These are phyloP conservation scores for Metschnikowia hibisci DNA, from an alignment of 805 yeast genomes.

Conservation along the genomic window DNA sequence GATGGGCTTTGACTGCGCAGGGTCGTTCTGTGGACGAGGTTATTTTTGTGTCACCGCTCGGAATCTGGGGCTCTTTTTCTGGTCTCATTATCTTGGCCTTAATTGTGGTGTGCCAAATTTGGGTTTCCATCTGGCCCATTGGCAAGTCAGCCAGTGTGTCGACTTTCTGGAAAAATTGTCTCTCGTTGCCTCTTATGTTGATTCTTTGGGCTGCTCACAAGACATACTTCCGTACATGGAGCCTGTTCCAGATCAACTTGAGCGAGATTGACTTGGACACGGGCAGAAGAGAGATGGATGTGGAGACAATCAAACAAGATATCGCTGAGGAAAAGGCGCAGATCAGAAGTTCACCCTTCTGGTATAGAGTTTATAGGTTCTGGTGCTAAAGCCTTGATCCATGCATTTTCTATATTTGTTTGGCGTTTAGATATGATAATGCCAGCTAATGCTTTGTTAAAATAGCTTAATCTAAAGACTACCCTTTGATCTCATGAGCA, in stretches of 20 bases:
- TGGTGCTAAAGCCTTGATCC: constrained; percentile 23
- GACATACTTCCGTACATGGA: constrained; percentile 29
- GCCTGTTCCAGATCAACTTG: constrained; percentile 34
- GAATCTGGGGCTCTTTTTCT: constrained; percentile 35
- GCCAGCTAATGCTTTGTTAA: too few relatives aligned
- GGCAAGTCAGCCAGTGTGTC: constrained; percentile 19
- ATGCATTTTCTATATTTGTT: neutral
- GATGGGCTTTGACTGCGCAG: constrained; percentile 35
- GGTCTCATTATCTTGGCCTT: constrained; percentile 30
- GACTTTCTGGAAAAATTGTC: constrained; percentile 49
- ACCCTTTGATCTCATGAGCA: too few relatives aligned
- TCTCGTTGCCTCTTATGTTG: constrained; percentile 39
- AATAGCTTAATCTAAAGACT: too few relatives aligned
- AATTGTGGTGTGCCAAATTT: constrained; percentile 35
- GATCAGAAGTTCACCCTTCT: constrained; percentile 24
- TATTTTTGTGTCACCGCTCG: constrained; percentile 31
- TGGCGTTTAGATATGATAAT: neutral
- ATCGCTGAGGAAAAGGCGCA: constrained; percentile 31
- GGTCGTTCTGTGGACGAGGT: constrained; percentile 34
- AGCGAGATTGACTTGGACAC: constrained; percentile 57
- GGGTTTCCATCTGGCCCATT: constrained; percentile 39
- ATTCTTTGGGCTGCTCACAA: constrained; percentile 44
- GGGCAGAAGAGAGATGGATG: constrained; percentile 45
- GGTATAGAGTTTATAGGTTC: constrained; percentile 24
- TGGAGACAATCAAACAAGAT: constrained; percentile 36